Conservation (phyloP, 2,329 filamentous ascomycete genomes). For the Trichoderma citrinoviride region DNA sequence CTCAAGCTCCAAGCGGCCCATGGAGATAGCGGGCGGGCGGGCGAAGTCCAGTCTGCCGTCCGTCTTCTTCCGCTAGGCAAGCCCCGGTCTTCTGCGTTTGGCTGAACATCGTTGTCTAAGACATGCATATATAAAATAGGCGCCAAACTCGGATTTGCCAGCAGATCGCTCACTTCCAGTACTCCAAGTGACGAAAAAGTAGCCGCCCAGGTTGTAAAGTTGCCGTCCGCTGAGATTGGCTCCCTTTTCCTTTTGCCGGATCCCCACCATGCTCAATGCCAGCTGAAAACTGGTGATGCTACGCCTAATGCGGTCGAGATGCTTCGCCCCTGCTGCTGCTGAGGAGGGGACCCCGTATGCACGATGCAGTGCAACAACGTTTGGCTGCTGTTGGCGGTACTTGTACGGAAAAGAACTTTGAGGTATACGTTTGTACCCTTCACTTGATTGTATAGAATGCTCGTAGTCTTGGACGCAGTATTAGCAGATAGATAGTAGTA, state of each 20-base stretch:
- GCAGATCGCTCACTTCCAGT: slow-evolving; percentile 8
- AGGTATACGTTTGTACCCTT: background rate
- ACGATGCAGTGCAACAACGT: background rate
- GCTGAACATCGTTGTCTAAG: slow-evolving; percentile 3
- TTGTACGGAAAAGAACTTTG: background rate
- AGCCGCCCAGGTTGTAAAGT: background rate
- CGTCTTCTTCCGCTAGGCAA: background rate
- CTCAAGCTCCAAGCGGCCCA: background rate
- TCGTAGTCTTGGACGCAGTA: too few species aligned
- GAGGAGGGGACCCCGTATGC: background rate
- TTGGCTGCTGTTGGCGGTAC: background rate
- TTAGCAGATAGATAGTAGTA: too few species aligned
- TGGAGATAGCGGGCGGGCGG: slow-evolving; percentile 13
- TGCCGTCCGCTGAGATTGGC: slow-evolving; percentile 3
- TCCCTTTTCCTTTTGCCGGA: background rate
- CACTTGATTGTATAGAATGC: too few species aligned
- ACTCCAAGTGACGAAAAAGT: too few species aligned
- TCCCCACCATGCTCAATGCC: slow-evolving; percentile 15
- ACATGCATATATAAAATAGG: slow-evolving; percentile 16
- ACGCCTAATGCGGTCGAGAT: slow-evolving; percentile 32
- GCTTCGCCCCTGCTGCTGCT: background rate
- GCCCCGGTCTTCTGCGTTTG: slow-evolving; percentile 2
- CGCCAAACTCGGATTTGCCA: slow-evolving; percentile 6
- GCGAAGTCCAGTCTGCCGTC: background rate
- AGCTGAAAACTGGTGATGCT: slow-evolving; percentile 20